phyloP scores from a whole-genome alignment of 1,284 basidiomycete species.

The Fomitopsis pinicola region DNA sequence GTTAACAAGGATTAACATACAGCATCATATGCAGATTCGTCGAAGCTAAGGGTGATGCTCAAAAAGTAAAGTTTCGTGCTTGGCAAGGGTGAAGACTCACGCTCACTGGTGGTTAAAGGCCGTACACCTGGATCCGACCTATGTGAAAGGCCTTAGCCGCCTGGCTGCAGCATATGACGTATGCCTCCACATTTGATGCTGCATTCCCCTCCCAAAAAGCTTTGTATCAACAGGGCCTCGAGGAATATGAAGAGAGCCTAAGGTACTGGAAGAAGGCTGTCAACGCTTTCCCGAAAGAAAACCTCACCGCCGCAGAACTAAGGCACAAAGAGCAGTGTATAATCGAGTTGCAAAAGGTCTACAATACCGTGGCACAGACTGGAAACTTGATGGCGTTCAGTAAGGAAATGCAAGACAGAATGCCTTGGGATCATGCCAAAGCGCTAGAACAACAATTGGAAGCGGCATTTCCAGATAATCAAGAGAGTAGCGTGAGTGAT shows the following conservation, averaged over 20 bases:
- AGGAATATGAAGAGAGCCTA: not conserved
- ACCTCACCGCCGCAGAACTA: constrained; percentile 20
- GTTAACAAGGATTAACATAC: not conserved
- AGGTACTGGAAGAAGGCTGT: constrained; percentile 21
- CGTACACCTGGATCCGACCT: constrained; percentile 27
- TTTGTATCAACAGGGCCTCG: not conserved
- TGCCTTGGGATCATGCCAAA: constrained; percentile 6
- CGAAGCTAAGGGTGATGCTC: not conserved
- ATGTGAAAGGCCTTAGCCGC: constrained; percentile 33
- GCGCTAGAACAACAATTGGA: not conserved
- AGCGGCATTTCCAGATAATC: constrained; percentile 1
- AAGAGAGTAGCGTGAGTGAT: not conserved
- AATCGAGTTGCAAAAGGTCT: constrained; percentile 9
- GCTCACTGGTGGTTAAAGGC: constrained; percentile 2
- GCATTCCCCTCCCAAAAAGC: not conserved
- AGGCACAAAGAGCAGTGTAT: constrained; percentile 27
- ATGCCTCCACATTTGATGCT: constrained; percentile 1
- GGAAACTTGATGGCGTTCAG: not conserved
- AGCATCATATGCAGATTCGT: not conserved
- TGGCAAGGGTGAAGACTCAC: not conserved
- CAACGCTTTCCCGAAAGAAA: constrained; percentile 17
- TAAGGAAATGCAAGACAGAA: not conserved
- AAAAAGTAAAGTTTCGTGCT: not conserved
- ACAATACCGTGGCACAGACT: not conserved
- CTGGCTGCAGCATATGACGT: constrained; percentile 29